Conservation (phyloP, 495 filamentous ascomycete genomes). For the Aspergillus coremiiformis region DNA sequence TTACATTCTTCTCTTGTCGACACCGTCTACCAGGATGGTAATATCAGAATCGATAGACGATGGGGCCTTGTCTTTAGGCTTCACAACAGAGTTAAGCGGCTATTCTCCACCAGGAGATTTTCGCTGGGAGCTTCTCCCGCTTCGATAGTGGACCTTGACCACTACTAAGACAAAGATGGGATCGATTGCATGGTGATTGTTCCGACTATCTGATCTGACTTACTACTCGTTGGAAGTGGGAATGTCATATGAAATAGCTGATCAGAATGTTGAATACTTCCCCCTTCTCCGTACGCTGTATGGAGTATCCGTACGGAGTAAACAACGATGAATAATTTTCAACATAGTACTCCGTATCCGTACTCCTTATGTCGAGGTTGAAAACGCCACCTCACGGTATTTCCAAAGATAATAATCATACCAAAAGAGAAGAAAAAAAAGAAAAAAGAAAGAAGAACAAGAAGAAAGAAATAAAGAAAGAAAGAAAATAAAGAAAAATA, state of each 20-base stretch:
- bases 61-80: constrained; percentile 3
- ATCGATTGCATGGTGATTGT: constrained; percentile 17
- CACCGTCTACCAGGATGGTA: background rate
- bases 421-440: background rate
- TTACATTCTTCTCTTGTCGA: background rate
- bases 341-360: background rate
- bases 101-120: constrained; percentile 24
- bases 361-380: too few relatives aligned
- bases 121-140: constrained; percentile 40
- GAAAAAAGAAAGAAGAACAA: too few relatives aligned
- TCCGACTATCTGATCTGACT: constrained; percentile 22
- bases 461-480: background rate
- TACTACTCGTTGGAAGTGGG: too few relatives aligned
- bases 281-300: too few relatives aligned
- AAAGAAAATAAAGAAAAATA: background rate
- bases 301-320: too few relatives aligned
- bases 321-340: background rate
- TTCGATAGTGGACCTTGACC: constrained; percentile 43
- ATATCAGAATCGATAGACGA: background rate
- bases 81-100: constrained; percentile 4
- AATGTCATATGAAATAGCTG: background rate
- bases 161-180: constrained; percentile 30
- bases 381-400: background rate
- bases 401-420: constrained; percentile 1
- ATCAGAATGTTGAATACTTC: too few relatives aligned